These are phyloP conservation scores for Podochytrium sp. DNA, from an alignment of 192 early-diverging fungal genomes.

Conservation along the genomic window DNA sequence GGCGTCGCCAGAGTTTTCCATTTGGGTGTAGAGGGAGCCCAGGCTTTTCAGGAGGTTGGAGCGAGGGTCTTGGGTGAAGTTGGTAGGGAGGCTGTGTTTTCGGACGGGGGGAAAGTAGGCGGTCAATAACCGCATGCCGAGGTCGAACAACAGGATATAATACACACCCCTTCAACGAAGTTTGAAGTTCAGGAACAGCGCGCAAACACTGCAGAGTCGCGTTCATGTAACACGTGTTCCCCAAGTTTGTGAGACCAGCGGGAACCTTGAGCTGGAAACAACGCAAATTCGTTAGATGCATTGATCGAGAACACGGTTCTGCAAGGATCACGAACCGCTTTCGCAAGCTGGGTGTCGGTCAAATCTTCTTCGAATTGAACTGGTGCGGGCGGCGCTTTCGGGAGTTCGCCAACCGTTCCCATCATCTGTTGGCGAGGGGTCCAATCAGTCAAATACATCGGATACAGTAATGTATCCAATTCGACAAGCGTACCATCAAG, in stretches of 20 bases:
- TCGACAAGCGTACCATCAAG: background rate
- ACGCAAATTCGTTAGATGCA: no score
- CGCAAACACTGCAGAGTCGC: slow-evolving; percentile 93
- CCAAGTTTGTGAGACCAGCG: slow-evolving; percentile 86
- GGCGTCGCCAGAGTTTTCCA: slow-evolving; percentile 70
- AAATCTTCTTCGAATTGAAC: slow-evolving; percentile 90
- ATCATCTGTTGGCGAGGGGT: slow-evolving; percentile 75
- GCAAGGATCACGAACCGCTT: slow-evolving; percentile 65
- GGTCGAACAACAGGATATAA: background rate
- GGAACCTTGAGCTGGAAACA: slow-evolving; percentile 89
- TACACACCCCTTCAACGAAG: slow-evolving; percentile 58
- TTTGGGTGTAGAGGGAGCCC: slow-evolving; percentile 71
- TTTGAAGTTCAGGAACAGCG: slow-evolving; percentile 80
- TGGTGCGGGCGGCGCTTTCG: slow-evolving; percentile 74
- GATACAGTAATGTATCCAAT: background rate
- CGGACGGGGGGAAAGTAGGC: slow-evolving; percentile 28
- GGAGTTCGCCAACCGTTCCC: slow-evolving; percentile 93
- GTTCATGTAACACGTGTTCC: slow-evolving; percentile 85
- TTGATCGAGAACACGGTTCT: background rate
- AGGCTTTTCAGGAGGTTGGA: slow-evolving; percentile 73
- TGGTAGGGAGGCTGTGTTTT: slow-evolving; percentile 46
- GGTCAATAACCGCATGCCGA: slow-evolving; percentile 15
- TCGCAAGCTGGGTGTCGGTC: slow-evolving; percentile 81
- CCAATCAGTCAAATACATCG: background rate
- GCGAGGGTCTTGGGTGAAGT: slow-evolving; percentile 53